A percentile compares a stretch with the other conserved stretches of the same genome.
Conservation (phyloP, 495 filamentous ascomycete genomes). For the Thermochaetoides thermophila region DNA sequence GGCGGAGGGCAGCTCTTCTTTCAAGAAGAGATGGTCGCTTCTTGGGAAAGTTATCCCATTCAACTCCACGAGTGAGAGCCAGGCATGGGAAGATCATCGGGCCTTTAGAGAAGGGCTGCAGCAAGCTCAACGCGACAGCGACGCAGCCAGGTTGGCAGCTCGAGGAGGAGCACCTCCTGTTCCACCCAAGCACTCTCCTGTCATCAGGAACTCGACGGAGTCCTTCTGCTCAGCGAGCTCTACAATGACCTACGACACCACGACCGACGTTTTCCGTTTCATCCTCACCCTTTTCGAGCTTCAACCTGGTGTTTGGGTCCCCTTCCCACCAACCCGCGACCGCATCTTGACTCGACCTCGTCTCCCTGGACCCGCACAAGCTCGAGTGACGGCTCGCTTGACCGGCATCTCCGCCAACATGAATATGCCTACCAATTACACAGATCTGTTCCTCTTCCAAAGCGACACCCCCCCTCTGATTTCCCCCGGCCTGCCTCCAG, state of each 20-base stretch:
- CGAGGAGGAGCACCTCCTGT: constrained; percentile 15
- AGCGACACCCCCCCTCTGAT: constrained; percentile 25
- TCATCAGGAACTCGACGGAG: constrained; percentile 20
- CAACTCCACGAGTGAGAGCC: constrained; percentile 12
- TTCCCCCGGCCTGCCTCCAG: constrained; percentile 25
- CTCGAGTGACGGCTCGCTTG: constrained; percentile 30
- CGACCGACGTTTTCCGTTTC: constrained; percentile 32
- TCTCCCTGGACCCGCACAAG: constrained; percentile 58
- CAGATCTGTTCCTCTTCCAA: constrained; percentile 5
- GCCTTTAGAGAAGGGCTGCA: constrained; percentile 28
- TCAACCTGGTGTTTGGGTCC: constrained; percentile 12
- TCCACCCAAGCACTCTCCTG: constrained; percentile 20
- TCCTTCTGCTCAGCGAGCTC: constrained; percentile 28
- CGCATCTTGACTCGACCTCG: constrained; percentile 51
- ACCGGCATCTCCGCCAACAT: constrained; percentile 1
- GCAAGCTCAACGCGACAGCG: constrained; percentile 28
- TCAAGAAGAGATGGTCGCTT: constrained; percentile 55
- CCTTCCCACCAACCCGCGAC: constrained; percentile 19
- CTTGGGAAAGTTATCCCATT: constrained; percentile 55
- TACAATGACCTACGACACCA: constrained; percentile 26
- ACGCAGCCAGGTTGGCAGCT: constrained; percentile 17
- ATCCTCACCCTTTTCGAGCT: constrained; percentile 19
- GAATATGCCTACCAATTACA: not conserved
- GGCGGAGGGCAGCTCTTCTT: constrained; percentile 7
- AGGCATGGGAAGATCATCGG: constrained; percentile 7